A percentile compares a stretch with the other conserved stretches of the same genome.
These are phyloP conservation scores for Epichloe aotearoae DNA, from an alignment of 2,329 filamentous ascomycete species.

Conservation along the genomic window DNA sequence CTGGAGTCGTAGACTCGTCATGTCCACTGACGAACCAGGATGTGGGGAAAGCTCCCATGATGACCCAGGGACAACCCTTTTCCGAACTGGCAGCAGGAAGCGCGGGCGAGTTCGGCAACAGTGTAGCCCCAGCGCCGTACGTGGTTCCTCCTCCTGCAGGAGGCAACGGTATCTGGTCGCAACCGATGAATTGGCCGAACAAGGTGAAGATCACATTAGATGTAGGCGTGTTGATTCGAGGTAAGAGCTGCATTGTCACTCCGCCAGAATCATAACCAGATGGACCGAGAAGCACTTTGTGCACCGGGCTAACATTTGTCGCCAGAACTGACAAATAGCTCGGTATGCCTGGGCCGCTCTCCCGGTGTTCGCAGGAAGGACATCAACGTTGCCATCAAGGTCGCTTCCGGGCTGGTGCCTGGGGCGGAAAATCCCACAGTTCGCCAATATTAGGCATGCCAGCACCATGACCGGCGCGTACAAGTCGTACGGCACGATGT, in stretches of 20 bases:
- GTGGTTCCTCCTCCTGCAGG: constrained; percentile 1
- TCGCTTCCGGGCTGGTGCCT: constrained; percentile 11
- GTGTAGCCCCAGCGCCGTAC: not conserved
- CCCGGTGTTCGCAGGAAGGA: constrained; percentile 27
- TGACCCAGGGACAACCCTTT: not conserved
- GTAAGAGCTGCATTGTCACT: constrained; percentile 11
- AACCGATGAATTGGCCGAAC: constrained; percentile 10
- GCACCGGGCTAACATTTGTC: not conserved
- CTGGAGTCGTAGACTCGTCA: not conserved
- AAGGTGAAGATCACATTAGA: constrained; percentile 23
- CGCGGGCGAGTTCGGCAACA: not conserved
- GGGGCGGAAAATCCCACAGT: not conserved
- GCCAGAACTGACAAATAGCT: constrained; percentile 21
- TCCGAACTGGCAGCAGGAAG: not conserved
- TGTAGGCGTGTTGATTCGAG: constrained; percentile 20
- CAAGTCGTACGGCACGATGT: too few species aligned
- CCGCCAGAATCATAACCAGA: not conserved
- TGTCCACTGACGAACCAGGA: not conserved
- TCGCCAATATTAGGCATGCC: too few species aligned
- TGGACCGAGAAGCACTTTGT: not conserved
- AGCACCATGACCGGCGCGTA: too few species aligned
- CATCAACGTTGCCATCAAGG: constrained; percentile 19
- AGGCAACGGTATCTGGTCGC: constrained; percentile 5
- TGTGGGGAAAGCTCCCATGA: not conserved
- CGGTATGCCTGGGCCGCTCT: constrained; percentile 26